phyloP scores from a whole-genome alignment of 148 eudicot genomes.

The Camellia granthamiana region DNA sequence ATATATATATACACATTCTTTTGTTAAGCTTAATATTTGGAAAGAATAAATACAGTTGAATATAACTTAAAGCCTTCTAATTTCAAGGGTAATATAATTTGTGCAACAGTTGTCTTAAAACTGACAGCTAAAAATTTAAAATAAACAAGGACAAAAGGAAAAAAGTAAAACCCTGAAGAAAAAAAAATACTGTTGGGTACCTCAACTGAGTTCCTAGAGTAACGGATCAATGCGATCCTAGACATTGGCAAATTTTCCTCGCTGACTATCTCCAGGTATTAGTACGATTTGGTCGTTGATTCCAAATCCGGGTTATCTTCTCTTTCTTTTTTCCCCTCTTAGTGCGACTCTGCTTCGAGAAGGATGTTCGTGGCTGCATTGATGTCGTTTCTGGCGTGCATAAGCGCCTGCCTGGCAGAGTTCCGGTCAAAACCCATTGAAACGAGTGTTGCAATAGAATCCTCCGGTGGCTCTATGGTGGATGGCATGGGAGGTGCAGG shows the following conservation, averaged over 20 bases:
- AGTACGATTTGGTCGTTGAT: not conserved
- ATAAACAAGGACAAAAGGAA: not conserved
- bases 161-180: not conserved
- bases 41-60: not conserved
- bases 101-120: not conserved
- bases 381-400: constrained; percentile 77
- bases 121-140: not conserved
- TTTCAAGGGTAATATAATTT: not conserved
- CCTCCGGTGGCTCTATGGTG: constrained; percentile 69
- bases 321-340: constrained; percentile 5
- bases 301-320: not conserved
- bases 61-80: not conserved
- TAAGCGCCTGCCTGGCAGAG: constrained; percentile 80
- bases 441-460: constrained; percentile 64
- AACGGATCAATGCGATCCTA: not conserved
- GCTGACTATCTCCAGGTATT: not conserved
- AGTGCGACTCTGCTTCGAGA: constrained; percentile 77
- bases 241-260: not conserved
- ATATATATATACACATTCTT: too few species aligned
- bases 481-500: constrained; percentile 44
- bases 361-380: constrained; percentile 91
- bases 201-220: constrained; percentile 5
- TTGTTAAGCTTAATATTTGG: not conserved
- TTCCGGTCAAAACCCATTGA: constrained; percentile 93
- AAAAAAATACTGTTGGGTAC: not conserved